phyloP scores from a whole-genome alignment of 2,329 filamentous ascomycete genomes.

The Zymoseptoria tritici region DNA sequence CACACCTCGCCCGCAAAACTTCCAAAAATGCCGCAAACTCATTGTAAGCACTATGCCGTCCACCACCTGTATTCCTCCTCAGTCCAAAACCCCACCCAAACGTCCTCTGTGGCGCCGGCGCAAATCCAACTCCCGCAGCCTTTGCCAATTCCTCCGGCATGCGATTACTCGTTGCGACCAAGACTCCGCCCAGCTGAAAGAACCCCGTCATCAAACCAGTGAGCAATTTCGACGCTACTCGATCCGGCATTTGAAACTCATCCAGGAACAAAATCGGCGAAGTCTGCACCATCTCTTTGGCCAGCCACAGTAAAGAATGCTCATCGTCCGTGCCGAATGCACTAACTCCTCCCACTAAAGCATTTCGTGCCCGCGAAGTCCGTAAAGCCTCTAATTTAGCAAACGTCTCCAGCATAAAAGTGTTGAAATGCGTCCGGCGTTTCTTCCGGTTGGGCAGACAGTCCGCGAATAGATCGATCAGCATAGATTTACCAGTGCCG shows the following conservation, averaged over 20 bases:
- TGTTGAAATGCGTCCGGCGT: conserved; percentile 74
- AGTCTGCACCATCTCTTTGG: conserved; percentile 65
- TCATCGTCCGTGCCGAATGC: conserved; percentile 39
- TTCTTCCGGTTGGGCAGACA: conserved; percentile 67
- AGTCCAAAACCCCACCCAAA: conserved; percentile 30
- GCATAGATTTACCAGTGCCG: conserved; percentile 76
- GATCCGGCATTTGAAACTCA: conserved; percentile 76
- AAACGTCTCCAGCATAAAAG: conserved; percentile 73
- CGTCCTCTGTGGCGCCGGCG: conserved; percentile 45
- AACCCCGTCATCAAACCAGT: conserved; percentile 72
- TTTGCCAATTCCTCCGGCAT: conserved; percentile 77
- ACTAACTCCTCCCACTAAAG: neutral
- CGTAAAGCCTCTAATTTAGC: conserved; percentile 63
- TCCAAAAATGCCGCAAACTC: conserved; percentile 73
- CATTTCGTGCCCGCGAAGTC: conserved; percentile 24
- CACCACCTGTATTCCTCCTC: conserved; percentile 35
- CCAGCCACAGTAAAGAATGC: conserved; percentile 65
- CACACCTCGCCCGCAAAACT: conserved; percentile 67
- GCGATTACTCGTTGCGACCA: conserved; percentile 73
- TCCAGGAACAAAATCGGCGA: conserved; percentile 73
- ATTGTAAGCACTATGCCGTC: conserved; percentile 53
- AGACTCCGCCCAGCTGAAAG: conserved; percentile 73
- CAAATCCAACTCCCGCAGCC: conserved; percentile 63
- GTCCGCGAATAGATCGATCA: conserved; percentile 74
- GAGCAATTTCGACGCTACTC: conserved; percentile 69